Percentiles rank a stretch among this genome's conserved stretches.
Conservation (phyloP, 352 stramenopile species). For the Pythium volutum region DNA sequence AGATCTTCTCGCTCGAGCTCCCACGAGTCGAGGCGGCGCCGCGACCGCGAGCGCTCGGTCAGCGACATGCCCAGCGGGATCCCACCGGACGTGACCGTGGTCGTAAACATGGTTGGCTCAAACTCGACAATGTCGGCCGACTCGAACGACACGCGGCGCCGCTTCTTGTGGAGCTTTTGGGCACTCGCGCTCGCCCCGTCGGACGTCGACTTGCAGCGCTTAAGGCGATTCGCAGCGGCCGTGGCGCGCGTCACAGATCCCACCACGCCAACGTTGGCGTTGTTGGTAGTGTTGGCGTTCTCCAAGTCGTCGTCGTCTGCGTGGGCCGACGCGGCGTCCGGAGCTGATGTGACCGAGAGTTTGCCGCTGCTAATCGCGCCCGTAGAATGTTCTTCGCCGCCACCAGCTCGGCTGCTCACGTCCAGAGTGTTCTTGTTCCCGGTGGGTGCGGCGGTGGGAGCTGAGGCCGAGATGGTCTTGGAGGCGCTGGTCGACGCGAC, state of each 20-base stretch:
- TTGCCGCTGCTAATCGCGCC: background rate
- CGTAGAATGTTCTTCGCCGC: slow-evolving; percentile 5
- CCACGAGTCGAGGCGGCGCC: slow-evolving; percentile 75
- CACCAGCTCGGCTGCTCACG: background rate
- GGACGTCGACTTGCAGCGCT: slow-evolving; percentile 14
- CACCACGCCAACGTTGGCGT: background rate
- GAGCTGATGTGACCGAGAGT: background rate
- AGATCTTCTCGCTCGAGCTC: slow-evolving; percentile 65
- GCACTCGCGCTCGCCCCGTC: background rate
- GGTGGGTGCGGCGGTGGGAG: slow-evolving; percentile 19
- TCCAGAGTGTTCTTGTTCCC: background rate
- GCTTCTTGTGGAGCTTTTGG: slow-evolving; percentile 47
- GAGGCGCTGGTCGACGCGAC: slow-evolving; percentile 20
- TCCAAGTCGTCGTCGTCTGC: slow-evolving; percentile 1
- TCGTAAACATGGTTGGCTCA: slow-evolving; percentile 80
- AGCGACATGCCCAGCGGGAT: slow-evolving; percentile 76
- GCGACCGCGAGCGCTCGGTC: slow-evolving; percentile 68
- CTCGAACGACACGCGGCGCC: slow-evolving; percentile 70
- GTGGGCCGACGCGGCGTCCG: background rate
- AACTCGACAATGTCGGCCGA: slow-evolving; percentile 85
- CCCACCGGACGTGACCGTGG: slow-evolving; percentile 71
- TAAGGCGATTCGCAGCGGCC: slow-evolving; percentile 8
- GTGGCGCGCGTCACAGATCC: slow-evolving; percentile 3
- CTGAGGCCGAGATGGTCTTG: slow-evolving; percentile 18
- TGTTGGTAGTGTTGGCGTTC: slow-evolving; percentile 14